Percentiles rank a stretch among this genome's conserved stretches.
These are phyloP conservation scores for Sungouiella blattae DNA, from an alignment of 805 yeast species.

Conservation along the genomic window DNA sequence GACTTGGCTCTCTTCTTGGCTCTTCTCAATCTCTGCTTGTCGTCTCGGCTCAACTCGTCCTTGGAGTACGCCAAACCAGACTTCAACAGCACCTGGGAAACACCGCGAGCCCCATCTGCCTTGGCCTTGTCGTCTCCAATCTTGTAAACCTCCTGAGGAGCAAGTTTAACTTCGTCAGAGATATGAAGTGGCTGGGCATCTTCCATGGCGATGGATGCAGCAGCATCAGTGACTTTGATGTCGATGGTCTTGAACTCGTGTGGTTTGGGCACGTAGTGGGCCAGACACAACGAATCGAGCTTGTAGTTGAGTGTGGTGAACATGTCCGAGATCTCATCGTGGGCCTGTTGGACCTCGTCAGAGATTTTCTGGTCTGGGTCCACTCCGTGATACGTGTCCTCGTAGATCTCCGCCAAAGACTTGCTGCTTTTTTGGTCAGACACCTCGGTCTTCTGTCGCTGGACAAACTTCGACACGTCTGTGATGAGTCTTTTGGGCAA, in stretches of 20 bases:
- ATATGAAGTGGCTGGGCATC: constrained; percentile 92
- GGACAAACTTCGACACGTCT: constrained; percentile 57
- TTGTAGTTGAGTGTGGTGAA: constrained; percentile 62
- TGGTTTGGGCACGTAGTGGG: constrained; percentile 91
- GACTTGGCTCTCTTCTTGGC: constrained; percentile 80
- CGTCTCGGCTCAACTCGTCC: constrained; percentile 79
- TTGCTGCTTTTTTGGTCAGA: constrained; percentile 81
- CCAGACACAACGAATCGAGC: constrained; percentile 88
- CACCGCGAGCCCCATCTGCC: constrained; percentile 30
- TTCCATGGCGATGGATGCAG: constrained; percentile 86
- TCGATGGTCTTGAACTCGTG: constrained; percentile 68
- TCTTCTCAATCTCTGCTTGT: constrained; percentile 81
- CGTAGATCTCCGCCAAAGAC: constrained; percentile 89
- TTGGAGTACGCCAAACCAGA: constrained; percentile 80
- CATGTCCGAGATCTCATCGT: constrained; percentile 69
- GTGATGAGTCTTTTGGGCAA: constrained; percentile 68
- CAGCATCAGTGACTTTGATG: constrained; percentile 60
- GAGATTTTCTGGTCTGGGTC: constrained; percentile 45
- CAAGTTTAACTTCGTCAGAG: constrained; percentile 69
- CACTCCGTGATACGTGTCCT: constrained; percentile 66
- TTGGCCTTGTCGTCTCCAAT: constrained; percentile 38
- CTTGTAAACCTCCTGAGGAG: constrained; percentile 91
- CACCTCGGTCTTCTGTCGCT: constrained; percentile 53
- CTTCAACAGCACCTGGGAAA: constrained; percentile 59
- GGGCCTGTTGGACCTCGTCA: constrained; percentile 68